Percentiles rank a stretch among this genome's conserved stretches.
These are phyloP conservation scores for Mucor sp. DNA, from an alignment of 371 early-diverging fungal genomes.

Conservation along the genomic window DNA sequence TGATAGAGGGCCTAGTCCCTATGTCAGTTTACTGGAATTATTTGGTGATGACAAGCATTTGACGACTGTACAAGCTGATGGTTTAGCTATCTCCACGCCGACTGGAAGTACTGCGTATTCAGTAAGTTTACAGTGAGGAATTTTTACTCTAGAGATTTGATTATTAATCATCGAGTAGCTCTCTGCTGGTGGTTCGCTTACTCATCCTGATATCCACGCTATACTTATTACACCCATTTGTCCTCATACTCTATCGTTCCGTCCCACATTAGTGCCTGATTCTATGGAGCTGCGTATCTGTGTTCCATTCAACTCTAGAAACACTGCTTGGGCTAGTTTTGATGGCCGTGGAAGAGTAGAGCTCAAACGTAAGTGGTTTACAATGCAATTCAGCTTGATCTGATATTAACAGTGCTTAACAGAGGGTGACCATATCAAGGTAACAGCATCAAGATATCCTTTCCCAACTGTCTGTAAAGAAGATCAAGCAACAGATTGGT, in stretches of 20 bases:
- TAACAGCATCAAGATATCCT: slow-evolving; percentile 85
- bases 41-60: slow-evolving; percentile 88
- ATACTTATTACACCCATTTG: slow-evolving; percentile 95
- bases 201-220: slow-evolving; percentile 94
- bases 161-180: slow-evolving; percentile 42
- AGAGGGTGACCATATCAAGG: slow-evolving; percentile 87
- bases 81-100: slow-evolving; percentile 91
- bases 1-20: slow-evolving; percentile 91
- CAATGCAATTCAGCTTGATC: neutral
- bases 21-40: slow-evolving; percentile 87
- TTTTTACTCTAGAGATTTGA: too few relatives aligned
- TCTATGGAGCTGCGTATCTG: slow-evolving; percentile 83
- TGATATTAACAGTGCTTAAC: neutral
- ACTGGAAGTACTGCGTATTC: slow-evolving; percentile 97
- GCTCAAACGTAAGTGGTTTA: slow-evolving; percentile 60
- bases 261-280: slow-evolving; percentile 94
- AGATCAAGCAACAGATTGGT: slow-evolving; percentile 84
- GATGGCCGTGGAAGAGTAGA: slow-evolving; percentile 92
- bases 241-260: slow-evolving; percentile 93
- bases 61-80: slow-evolving; percentile 90
- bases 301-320: slow-evolving; percentile 75
- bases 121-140: slow-evolving; percentile 40
- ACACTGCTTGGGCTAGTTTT: slow-evolving; percentile 87
- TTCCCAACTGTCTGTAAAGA: slow-evolving; percentile 86
- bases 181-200: slow-evolving; percentile 92